Evolutionary conservation across 2,329 filamentous ascomycete species (phyloP).

Genomic region (Arachnopeziza araneosa): DNA sequence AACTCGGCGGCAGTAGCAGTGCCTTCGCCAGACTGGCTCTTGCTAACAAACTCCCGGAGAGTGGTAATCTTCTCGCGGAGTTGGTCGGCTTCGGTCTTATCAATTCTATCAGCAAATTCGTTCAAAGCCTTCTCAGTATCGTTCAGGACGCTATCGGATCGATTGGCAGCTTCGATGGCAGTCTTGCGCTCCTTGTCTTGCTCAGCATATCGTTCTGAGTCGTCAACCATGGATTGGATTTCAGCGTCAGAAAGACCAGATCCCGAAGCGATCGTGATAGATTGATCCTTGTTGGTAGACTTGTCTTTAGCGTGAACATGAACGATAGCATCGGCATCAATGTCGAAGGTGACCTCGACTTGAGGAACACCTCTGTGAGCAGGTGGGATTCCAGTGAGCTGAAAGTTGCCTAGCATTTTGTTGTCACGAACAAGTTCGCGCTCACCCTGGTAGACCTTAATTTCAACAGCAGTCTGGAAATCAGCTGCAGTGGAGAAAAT

Average conservation of each 20-base stretch:
- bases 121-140: conserved; percentile 98
- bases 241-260: conserved; percentile 92
- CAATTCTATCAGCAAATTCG: conserved; percentile 91
- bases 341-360: conserved; percentile 97
- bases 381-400: conserved; percentile 93
- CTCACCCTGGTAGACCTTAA: conserved; percentile 99
- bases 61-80: conserved; percentile 89
- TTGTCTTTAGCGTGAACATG: conserved; percentile 99
- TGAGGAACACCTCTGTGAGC: conserved; percentile 95
- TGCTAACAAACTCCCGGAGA: conserved; percentile 84
- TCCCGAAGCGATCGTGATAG: conserved; percentile 96
- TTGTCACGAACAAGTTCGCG: conserved; percentile 98
- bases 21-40: conserved; percentile 91
- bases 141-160: conserved; percentile 90
- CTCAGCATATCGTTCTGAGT: conserved; percentile 95
- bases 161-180: conserved; percentile 94
- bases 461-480: conserved; percentile 98
- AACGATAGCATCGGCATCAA: conserved; percentile 95
- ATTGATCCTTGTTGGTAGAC: conserved; percentile 99
- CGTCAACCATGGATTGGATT: conserved; percentile 96
- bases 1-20: conserved; percentile 82
- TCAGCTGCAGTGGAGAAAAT: conserved; percentile 96
- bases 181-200: conserved; percentile 94
- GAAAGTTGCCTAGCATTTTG: conserved; percentile 99
- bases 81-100: conserved; percentile 89